Conservation (phyloP, 2,329 filamentous ascomycete genomes). For the Passalora sequoiae region DNA sequence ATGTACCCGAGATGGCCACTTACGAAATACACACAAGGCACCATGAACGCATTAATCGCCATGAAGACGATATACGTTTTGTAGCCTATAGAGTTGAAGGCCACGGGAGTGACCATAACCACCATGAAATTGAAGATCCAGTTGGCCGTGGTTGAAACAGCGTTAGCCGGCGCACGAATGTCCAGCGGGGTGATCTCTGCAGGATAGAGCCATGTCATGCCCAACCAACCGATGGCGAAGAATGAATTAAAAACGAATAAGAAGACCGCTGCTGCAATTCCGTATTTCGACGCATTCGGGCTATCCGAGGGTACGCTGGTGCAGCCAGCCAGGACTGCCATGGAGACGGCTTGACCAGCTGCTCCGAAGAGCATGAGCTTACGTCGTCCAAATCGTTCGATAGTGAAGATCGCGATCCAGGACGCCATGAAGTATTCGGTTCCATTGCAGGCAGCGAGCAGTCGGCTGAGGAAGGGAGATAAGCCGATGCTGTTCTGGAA, state of each 20-base stretch:
- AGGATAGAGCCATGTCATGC: conserved; percentile 16
- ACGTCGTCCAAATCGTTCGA: conserved; percentile 50
- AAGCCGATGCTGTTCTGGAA: conserved; percentile 52
- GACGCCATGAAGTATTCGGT: conserved; percentile 51
- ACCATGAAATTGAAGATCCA: conserved; percentile 21
- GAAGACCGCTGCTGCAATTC: conserved; percentile 38
- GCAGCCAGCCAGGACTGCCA: conserved; percentile 31
- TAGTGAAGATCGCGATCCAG: conserved; percentile 47
- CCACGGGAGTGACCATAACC: conserved; percentile 45
- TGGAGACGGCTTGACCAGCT: conserved; percentile 24
- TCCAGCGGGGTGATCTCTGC: conserved; percentile 29
- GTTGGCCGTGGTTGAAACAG: conserved; percentile 42
- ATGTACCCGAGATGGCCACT: too few species aligned
- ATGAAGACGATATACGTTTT: conserved; percentile 60
- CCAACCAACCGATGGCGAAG: conserved; percentile 34
- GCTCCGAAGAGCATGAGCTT: conserved; percentile 69
- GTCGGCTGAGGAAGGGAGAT: conserved; percentile 42
- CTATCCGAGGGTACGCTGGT: conserved; percentile 19
- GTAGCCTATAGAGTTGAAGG: conserved; percentile 53
- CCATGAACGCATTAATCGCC: conserved; percentile 58
- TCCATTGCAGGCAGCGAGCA: conserved; percentile 50
- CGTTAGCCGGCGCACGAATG: conserved; percentile 36
- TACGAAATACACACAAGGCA: conserved; percentile 40
- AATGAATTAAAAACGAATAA: conserved; percentile 37
- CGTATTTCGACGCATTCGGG: conserved; percentile 19